Evolutionary conservation across 1,139 yeast genomes (phyloP), one percentile per base, ranked within the genome.

Genomic region (Torulaspora globosa): DNA sequence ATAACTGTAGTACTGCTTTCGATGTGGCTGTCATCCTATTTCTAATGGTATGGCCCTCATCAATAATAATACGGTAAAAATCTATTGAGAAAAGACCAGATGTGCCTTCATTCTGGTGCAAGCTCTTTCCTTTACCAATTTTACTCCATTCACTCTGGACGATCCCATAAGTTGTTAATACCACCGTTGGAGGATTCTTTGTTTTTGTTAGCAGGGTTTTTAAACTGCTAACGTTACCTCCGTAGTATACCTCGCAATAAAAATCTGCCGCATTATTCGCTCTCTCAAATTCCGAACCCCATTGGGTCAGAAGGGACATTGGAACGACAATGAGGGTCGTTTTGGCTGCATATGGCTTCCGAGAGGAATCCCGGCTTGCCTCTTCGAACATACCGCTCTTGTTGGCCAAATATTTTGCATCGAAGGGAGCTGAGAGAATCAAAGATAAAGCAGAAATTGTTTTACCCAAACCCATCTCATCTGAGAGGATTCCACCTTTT

Each of bases 401-500:
- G 28, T 48, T 50, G 9, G 42, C 46, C 5, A 49, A 46, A 36
- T 48, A 56, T 1, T 58, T 46, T 5, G 51, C 44, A 58, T 82
- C 88, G 41, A 59, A 66, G 0, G 88, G 86, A 7, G 75, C 79
- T 0, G 86, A 74, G 48, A 84, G 79, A 5, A 92, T 71, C 43
- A 92, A 67, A 0, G 97, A 78, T 50, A 88, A 67, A 0, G 95
- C 80, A 0, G 96, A 84, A 16, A 90, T 85, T 0, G 97, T 90
- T 61, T 90, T 90, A 36, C 97, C 97, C 6, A 90, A 72, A 0
- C 97, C 97, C 97, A 90, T 90, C 63, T 90, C 97, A 66, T 90
- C 97, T 0, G 97, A 96, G n/a, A 90, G 69, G 14, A 90, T 86
- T 1, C 98, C 98, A 18, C 98, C 97, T 50, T 70, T 69, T 32